Conservation (phyloP, 345 rosid species). For the Bretschneidera sinensis region DNA sequence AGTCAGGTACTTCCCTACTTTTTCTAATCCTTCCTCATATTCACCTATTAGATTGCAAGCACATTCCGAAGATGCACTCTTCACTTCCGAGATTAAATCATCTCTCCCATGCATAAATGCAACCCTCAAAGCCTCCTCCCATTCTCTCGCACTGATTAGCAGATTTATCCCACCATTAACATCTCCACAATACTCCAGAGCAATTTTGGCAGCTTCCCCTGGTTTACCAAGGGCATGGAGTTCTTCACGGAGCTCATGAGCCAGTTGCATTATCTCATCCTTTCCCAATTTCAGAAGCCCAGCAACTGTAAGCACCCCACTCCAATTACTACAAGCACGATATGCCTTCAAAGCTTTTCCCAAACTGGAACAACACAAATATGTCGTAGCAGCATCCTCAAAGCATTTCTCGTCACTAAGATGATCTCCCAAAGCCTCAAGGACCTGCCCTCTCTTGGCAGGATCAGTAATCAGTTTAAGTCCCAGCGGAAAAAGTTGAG, state of each 20-base stretch:
- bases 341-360: conserved; percentile 88
- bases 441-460: conserved; percentile 50
- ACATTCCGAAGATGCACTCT: conserved; percentile 70
- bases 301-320: conserved; percentile 80
- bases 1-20: conserved; percentile 85
- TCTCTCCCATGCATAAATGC: conserved; percentile 65
- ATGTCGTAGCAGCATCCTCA: conserved; percentile 84
- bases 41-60: conserved; percentile 55
- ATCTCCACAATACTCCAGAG: conserved; percentile 79
- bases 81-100: conserved; percentile 56
- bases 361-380: conserved; percentile 66
- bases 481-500: conserved; percentile 76
- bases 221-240: conserved; percentile 93
- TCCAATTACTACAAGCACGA: conserved; percentile 85
- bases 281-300: conserved; percentile 72
- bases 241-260: conserved; percentile 86
- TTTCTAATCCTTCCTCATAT: conserved; percentile 77
- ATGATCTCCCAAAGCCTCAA: conserved; percentile 95
- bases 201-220: conserved; percentile 91
- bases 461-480: conserved; percentile 65
- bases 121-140: conserved; percentile 95
- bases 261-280: conserved; percentile 65
- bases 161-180: conserved; percentile 57
- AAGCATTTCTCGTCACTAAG: conserved; percentile 66
- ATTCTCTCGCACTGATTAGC: conserved; percentile 77